These are phyloP conservation scores for Brassica rapa DNA, from an alignment of 345 rosid species.

Conservation along the genomic window DNA sequence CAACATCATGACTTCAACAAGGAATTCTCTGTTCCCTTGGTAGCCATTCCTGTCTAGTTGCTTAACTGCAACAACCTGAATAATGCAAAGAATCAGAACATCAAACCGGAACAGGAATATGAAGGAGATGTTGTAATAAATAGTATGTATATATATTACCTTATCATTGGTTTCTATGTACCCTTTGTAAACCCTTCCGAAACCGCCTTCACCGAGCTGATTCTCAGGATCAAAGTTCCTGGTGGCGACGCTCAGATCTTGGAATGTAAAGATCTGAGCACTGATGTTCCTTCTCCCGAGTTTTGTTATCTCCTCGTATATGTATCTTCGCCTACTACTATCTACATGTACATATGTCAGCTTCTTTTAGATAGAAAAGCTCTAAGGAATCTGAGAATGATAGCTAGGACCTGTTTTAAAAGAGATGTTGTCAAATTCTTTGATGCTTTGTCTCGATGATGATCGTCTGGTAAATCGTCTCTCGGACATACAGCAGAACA, in stretches of 20 bases:
- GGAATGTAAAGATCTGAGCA: constrained; percentile 59
- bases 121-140: not conserved
- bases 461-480: constrained; percentile 42
- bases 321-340: constrained; percentile 70
- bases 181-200: constrained; percentile 91
- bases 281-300: constrained; percentile 69
- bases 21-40: constrained; percentile 83
- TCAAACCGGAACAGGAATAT: not conserved
- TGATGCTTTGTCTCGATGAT: constrained; percentile 59
- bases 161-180: constrained; percentile 47
- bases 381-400: constrained; percentile 8
- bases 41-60: constrained; percentile 83
- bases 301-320: constrained; percentile 60
- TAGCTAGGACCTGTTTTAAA: constrained; percentile 62
- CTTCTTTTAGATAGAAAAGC: constrained; percentile 6
- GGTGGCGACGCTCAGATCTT: constrained; percentile 68
- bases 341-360: constrained; percentile 46
- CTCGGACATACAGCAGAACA: constrained; percentile 64
- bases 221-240: constrained; percentile 62
- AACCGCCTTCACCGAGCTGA: constrained; percentile 93
- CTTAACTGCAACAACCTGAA: constrained; percentile 70
- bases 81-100: constrained; percentile 9
- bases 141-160: constrained; percentile 36
- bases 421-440: constrained; percentile 72
- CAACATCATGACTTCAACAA: constrained; percentile 75